Base-by-base conservation (phyloP, 176 grass and related monocot genomes). In the Panicum miliaceum region DNA sequence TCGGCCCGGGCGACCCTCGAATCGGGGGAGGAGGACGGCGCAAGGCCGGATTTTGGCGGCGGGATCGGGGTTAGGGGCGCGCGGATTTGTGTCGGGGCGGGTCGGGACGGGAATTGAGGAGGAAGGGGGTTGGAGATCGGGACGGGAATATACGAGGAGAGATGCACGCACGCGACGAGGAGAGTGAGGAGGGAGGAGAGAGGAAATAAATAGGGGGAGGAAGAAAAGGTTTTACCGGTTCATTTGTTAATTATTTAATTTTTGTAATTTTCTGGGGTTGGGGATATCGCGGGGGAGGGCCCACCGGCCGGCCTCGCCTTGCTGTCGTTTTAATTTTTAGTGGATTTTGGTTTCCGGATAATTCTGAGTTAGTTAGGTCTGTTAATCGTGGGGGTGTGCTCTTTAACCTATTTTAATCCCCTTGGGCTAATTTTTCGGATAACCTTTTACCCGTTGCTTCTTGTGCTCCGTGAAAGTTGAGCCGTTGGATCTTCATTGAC, bases 101-200 rank as follows among this genome's bases (percentile, higher is more conserved):
- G 84, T 45, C 36, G 88, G 56, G 84, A 90, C 29, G 86, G 62
- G 85, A 90, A 82, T 85, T 54, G 71, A 81, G 81, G 75, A 60
- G 32, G 76, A 13, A 38, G 29, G 73, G 56, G 37, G 80, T 62
- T 65, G 85, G 68, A 84, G 86, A 86, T 84, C 79, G 82, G 51
- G 71, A 77, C 78, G 84, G 84, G 57, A 82, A 91, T 87, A 85
- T 91, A 89, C 89, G 83, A 84, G 76, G 73, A 72, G 81, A 74
- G 81, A 90, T 52, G 68, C 80, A 80, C 41, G 76, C 68, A 27
- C 23, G 67, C 5, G 23, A 13, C 58, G 75, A 72, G 22, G 65
- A 8, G 56, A 73, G 78, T n/a, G 78, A 81, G 27, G 47, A 50
- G 42, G 35, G 14, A 26, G 37, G 48, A 70, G 45, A 67, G 43